Percentiles rank a stretch among this genome's conserved stretches.
Conservation (phyloP, 1,139 yeast genomes). For the Candida sanyaensis region DNA sequence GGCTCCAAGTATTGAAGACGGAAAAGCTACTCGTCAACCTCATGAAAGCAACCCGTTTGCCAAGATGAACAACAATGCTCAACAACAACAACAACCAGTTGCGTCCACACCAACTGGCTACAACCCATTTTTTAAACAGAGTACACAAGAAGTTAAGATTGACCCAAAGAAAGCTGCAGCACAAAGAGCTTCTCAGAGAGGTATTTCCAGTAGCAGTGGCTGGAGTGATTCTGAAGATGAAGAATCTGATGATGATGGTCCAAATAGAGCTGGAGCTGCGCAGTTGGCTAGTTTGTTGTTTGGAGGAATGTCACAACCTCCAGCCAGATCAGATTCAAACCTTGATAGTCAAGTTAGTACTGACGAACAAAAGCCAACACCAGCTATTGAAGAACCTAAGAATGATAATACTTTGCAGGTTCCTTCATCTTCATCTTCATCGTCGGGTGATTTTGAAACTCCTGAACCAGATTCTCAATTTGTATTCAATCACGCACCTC, state of each 20-base stretch:
- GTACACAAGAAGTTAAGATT: slow-evolving; percentile 32
- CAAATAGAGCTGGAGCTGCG: slow-evolving; percentile 58
- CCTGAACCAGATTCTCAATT: slow-evolving; percentile 9
- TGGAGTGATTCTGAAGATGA: slow-evolving; percentile 68
- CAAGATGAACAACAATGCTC: slow-evolving; percentile 14
- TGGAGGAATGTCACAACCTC: slow-evolving; percentile 60
- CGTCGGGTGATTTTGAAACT: slow-evolving; percentile 11
- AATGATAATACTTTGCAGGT: slow-evolving; percentile 4
- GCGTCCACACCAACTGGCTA: slow-evolving; percentile 17
- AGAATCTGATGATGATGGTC: slow-evolving; percentile 47
- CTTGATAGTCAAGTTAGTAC: slow-evolving; percentile 12
- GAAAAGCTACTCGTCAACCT: slow-evolving; percentile 7
- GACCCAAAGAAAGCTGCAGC: slow-evolving; percentile 61
- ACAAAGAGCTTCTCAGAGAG: slow-evolving; percentile 68
- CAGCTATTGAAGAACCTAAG: background rate
- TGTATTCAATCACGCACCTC: background rate
- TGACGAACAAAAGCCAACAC: slow-evolving; percentile 15
- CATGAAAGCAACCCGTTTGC: slow-evolving; percentile 39
- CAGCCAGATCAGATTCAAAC: slow-evolving; percentile 20
- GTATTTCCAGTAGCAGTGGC: slow-evolving; percentile 49
- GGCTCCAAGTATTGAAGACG: background rate
- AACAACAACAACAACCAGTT: slow-evolving; percentile 10
- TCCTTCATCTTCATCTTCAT: slow-evolving; percentile 9
- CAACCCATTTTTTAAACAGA: slow-evolving; percentile 54
- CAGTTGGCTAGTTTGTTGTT: slow-evolving; percentile 62